Evolutionary conservation across 345 rosid species (phyloP).

Genomic region (Turnera subulata): DNA sequence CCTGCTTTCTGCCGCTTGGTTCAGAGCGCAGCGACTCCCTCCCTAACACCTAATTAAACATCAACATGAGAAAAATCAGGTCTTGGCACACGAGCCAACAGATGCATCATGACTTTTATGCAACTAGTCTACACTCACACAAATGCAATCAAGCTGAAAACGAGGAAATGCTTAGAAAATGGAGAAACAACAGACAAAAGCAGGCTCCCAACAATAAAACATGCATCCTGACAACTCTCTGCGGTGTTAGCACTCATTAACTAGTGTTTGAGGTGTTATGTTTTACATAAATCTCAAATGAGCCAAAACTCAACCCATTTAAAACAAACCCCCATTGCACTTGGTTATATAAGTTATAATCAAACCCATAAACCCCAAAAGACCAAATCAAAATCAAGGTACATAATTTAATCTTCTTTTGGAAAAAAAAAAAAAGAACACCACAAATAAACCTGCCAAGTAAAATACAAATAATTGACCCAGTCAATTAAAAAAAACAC

Average conservation of each 20-base stretch:
- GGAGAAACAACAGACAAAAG: background rate
- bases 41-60: conserved; percentile 43
- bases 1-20: conserved; percentile 31
- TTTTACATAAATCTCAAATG: too few species aligned
- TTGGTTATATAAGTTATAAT: too few species aligned
- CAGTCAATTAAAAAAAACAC: too few species aligned
- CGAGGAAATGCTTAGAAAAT: background rate
- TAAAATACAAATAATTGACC: background rate
- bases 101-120: background rate
- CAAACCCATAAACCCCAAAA: too few species aligned
- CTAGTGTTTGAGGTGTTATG: too few species aligned
- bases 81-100: background rate
- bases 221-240: too few species aligned
- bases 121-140: background rate
- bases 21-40: conserved; percentile 44
- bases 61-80: background rate
- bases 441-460: background rate
- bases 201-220: background rate
- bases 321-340: too few species aligned
- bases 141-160: background rate
- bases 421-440: background rate
- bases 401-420: too few species aligned
- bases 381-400: too few species aligned
- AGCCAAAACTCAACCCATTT: too few species aligned
- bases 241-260: too few species aligned